Base-by-base conservation (phyloP, 2,329 filamentous ascomycete species). In the Drechslerella dactyloides region DNA sequence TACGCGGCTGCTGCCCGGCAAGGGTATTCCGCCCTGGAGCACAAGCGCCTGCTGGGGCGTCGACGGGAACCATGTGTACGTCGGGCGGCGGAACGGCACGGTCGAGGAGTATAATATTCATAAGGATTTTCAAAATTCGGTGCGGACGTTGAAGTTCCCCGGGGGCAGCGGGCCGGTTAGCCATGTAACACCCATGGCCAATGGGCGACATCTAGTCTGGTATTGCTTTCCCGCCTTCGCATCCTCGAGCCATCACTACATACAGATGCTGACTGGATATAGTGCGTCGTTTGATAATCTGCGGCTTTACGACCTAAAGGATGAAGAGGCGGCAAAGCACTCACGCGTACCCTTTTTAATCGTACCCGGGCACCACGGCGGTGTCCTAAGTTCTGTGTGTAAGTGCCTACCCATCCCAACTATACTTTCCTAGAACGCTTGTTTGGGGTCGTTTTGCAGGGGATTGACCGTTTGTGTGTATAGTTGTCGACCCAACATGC, bases 21-120 rank as follows among this genome's bases (percentile, higher is more conserved):
- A 87, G 10, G 87, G 87, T 17, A 90, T 91, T 0, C 93, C 94
- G 0, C 94, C 93, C 0, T 99, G 93, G 93, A 97, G 93, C 80
- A 97, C 96, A 87, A 93, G 91, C 75, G 91, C 92, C 0, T 96
- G 92, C 81, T 99, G 94, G 94, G 93, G 90, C 61, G 92, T 92
- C 0, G 90, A 97, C 78, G 94, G 94, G 13, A 97, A 97, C 80
- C 91, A 87, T 80, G 93, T 99, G 76, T 99, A 96, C 80, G 93
- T 90, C 0, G 94, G 94, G 0, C 84, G 94, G 27, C 85, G 94
- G 66, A 97, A 97, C 79, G 86, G 91, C 57, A 96, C 91, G 0
- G 94, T 99, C 0, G 94, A 99, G 76, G 94, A 99, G 80, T 99
- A 90, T 80, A 91, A 87, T 77, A 83, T 99, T 17, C 91, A 94